Percentiles rank a stretch among this genome's conserved stretches.
Conservation (phyloP, 495 filamentous ascomycete species). For the Talaromyces thailandensis region DNA sequence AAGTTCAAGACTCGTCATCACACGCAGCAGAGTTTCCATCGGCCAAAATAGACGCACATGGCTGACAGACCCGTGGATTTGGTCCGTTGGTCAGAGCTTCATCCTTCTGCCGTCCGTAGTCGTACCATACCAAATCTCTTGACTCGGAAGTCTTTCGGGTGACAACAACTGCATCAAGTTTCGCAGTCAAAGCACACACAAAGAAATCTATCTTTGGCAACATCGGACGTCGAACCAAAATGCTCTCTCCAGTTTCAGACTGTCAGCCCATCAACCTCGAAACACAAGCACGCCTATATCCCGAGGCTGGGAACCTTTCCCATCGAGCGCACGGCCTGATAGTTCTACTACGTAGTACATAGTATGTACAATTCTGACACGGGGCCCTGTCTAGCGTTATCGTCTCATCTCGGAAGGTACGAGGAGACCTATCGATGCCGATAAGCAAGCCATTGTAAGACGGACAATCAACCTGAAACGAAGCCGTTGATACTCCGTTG, state of each 20-base stretch:
- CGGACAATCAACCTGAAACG: background rate
- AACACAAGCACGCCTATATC: background rate
- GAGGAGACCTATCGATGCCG: background rate
- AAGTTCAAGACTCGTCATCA: background rate
- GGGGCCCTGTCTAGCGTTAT: background rate
- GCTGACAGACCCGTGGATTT: background rate
- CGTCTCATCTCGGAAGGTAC: background rate
- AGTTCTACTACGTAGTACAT: too few species aligned
- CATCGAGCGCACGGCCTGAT: background rate
- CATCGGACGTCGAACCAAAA: background rate
- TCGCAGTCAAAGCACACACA: background rate
- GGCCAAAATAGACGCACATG: background rate
- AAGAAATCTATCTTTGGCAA: background rate
- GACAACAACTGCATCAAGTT: background rate
- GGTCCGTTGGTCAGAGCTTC: background rate
- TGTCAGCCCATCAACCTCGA: background rate
- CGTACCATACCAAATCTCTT: background rate
- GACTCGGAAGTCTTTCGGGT: background rate
- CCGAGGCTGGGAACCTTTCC: background rate
- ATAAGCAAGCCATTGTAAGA: background rate
- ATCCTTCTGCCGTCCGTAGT: background rate
- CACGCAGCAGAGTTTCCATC: background rate
- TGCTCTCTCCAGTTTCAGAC: background rate
- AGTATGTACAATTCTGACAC: background rate
- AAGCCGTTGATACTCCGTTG: background rate